phyloP scores from a whole-genome alignment of 73 alveolate genomes.

The Tetrahymena thermophila region DNA sequence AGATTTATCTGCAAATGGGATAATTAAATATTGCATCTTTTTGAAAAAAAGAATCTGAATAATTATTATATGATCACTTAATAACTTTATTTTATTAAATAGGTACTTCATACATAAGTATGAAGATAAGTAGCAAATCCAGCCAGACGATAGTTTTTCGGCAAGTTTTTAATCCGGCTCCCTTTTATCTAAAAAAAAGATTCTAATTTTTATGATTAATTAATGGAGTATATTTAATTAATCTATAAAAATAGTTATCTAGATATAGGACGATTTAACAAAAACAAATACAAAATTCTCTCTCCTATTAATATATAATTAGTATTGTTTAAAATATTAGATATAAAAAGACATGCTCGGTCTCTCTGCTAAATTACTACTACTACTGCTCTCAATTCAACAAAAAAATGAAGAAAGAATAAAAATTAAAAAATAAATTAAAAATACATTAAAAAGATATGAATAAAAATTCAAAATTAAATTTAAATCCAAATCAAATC shows the following conservation, averaged over 20 bases:
- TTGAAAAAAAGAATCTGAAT: neutral
- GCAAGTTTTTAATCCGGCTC: neutral
- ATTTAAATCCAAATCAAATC: neutral
- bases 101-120: neutral
- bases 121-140: neutral
- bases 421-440: neutral
- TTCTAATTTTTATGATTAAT: neutral
- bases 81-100: neutral
- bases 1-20: neutral
- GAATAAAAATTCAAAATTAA: neutral
- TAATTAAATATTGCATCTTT: neutral
- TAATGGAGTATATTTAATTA: neutral
- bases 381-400: neutral
- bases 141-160: constrained; percentile 1
- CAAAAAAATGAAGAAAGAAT: neutral
- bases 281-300: neutral
- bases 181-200: neutral
- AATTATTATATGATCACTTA: neutral
- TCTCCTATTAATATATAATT: neutral
- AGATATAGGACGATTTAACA: neutral
- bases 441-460: neutral
- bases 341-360: neutral
- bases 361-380: constrained; percentile 1
- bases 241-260: neutral
- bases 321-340: neutral